Percentiles rank a stretch among this genome's conserved stretches.
phyloP scores from a whole-genome alignment of 768 basidiomycete species.

The Suillus cothurnatus region DNA sequence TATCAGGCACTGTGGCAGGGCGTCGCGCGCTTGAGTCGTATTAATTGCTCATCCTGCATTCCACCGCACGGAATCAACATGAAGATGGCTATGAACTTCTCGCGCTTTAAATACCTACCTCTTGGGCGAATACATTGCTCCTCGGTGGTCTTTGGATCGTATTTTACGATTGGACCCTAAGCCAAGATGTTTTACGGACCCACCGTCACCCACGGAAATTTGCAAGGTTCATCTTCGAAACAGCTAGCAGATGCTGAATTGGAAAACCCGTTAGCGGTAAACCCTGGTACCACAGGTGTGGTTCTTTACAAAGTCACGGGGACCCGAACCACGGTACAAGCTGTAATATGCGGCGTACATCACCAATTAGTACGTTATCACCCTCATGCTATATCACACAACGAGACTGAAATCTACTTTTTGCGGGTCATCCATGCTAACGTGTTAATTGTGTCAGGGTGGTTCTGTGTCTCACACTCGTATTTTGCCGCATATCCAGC shows the following conservation, averaged over 20 bases:
- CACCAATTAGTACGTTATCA: slow-evolving; percentile 70
- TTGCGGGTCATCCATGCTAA: slow-evolving; percentile 14
- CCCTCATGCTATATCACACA: slow-evolving; percentile 18
- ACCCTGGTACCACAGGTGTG: slow-evolving; percentile 46
- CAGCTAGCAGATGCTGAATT: slow-evolving; percentile 27
- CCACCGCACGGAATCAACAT: slow-evolving; percentile 46
- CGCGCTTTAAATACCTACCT: slow-evolving; percentile 68
- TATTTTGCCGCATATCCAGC: slow-evolving; percentile 33
- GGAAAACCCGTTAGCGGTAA: slow-evolving; percentile 28
- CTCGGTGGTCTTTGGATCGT: slow-evolving; percentile 69
- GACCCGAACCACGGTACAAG: slow-evolving; percentile 73
- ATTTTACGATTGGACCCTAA: slow-evolving; percentile 73
- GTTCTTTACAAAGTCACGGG: slow-evolving; percentile 80
- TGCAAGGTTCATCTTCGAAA: neutral
- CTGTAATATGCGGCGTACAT: slow-evolving; percentile 73
- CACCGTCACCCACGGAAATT: slow-evolving; percentile 3
- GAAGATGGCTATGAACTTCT: slow-evolving; percentile 56
- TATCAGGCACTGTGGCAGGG: slow-evolving; percentile 55
- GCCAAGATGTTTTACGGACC: slow-evolving; percentile 34
- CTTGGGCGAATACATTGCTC: slow-evolving; percentile 75
- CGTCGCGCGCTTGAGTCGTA: slow-evolving; percentile 78
- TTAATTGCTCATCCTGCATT: slow-evolving; percentile 68
- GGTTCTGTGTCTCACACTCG: slow-evolving; percentile 38
- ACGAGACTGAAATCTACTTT: neutral
- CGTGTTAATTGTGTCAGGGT: slow-evolving; percentile 21